Evolutionary conservation across 2,329 filamentous ascomycete species (phyloP).

Genomic region (Xylaria sp.): DNA sequence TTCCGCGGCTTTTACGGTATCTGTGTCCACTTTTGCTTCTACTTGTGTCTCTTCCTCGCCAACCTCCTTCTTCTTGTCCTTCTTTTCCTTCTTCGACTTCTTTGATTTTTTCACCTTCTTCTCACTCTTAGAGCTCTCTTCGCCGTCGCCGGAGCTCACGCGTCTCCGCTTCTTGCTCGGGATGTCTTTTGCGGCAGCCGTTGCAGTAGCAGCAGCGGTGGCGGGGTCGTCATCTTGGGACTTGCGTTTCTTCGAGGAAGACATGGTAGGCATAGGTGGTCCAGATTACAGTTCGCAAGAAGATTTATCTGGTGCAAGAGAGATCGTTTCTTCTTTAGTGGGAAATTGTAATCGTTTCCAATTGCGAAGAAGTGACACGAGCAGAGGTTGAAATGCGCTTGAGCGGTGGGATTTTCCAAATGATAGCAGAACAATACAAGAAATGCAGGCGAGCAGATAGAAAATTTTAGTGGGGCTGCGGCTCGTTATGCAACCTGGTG

Average conservation of each 20-base stretch:
- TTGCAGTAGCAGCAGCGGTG: background rate
- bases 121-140: constrained; percentile 9
- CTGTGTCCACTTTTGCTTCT: constrained; percentile 41
- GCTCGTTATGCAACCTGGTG: constrained; percentile 33
- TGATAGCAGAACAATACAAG: background rate
- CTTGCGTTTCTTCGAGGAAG: constrained; percentile 47
- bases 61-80: constrained; percentile 21
- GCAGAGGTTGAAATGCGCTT: background rate
- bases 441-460: constrained; percentile 51
- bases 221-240: constrained; percentile 43
- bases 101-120: constrained; percentile 32
- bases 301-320: too few species aligned
- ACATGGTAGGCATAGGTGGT: constrained; percentile 29
- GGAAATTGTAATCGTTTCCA: background rate
- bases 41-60: constrained; percentile 30
- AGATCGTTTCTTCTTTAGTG: background rate
- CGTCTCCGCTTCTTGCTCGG: constrained; percentile 47
- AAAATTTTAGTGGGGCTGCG: constrained; percentile 59
- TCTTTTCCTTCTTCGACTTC: constrained; percentile 32
- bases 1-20: constrained; percentile 32
- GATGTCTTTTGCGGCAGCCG: constrained; percentile 27
- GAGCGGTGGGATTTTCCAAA: background rate
- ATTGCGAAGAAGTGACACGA: background rate
- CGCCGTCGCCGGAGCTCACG: constrained; percentile 35
- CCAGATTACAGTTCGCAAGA: background rate